phyloP scores from a whole-genome alignment of 1,284 basidiomycete genomes.

The Moniliella sp. region DNA sequence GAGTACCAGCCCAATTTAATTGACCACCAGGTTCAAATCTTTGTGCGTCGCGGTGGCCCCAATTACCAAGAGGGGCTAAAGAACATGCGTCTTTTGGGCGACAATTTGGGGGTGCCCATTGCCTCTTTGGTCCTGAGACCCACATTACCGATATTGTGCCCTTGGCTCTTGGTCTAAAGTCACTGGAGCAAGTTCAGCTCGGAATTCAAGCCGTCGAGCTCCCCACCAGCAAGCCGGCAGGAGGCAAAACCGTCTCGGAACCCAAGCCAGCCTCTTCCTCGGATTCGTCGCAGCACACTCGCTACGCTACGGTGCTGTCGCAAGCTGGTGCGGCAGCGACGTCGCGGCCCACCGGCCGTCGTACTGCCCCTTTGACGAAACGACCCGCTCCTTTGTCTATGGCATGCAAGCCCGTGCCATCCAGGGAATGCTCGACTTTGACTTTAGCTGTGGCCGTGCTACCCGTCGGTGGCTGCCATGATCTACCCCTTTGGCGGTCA shows the following conservation, averaged over 20 bases:
- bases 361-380: slow-evolving; percentile 46
- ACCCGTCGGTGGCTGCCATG: slow-evolving; percentile 93
- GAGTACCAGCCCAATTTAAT: slow-evolving; percentile 48
- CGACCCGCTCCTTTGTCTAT: slow-evolving; percentile 83
- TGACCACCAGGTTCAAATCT: slow-evolving; percentile 37
- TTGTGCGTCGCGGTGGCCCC: slow-evolving; percentile 88
- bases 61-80: slow-evolving; percentile 99
- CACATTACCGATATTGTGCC: slow-evolving; percentile 97
- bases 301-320: slow-evolving; percentile 62
- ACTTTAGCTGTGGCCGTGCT: slow-evolving; percentile 82
- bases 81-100: slow-evolving; percentile 90
- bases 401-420: slow-evolving; percentile 96
- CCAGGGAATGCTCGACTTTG: slow-evolving; percentile 99
- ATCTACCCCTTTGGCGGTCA: slow-evolving; percentile 99
- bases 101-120: slow-evolving; percentile 89
- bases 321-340: slow-evolving; percentile 43
- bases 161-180: slow-evolving; percentile 62
- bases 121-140: slow-evolving; percentile 83
- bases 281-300: slow-evolving; percentile 55
- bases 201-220: slow-evolving; percentile 5
- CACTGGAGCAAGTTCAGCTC: slow-evolving; percentile 23
- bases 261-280: slow-evolving; percentile 52
- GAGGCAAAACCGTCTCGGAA: slow-evolving; percentile 39
- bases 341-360: slow-evolving; percentile 13
- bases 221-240: slow-evolving; percentile 16